A percentile compares a stretch with the other conserved stretches of the same genome.
Evolutionary conservation across 257 asterid species (phyloP).

Genomic region (Avicennia marina): DNA sequence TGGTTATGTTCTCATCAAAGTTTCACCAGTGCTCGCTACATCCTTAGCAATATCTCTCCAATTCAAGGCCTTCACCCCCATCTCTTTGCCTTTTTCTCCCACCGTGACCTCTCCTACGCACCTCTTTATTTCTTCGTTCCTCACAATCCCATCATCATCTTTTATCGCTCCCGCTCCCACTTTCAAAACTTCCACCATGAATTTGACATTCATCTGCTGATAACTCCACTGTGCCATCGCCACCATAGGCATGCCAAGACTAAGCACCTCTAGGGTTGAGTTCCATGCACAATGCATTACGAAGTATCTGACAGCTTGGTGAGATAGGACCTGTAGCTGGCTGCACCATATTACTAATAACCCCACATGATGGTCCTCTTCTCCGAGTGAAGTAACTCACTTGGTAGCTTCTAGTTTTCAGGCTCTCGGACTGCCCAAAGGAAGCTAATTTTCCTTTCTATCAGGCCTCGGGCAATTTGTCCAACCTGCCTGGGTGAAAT

Average conservation of each 20-base stretch:
- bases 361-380: too few relatives aligned
- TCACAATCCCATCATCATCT: conserved; percentile 17
- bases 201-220: conserved; percentile 29
- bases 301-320: conserved; percentile 36
- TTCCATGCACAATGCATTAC: conserved; percentile 56
- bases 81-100: conserved; percentile 5
- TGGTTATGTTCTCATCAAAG: neutral
- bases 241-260: conserved; percentile 33
- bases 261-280: conserved; percentile 40
- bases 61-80: neutral
- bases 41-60: neutral
- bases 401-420: neutral
- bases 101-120: conserved; percentile 23
- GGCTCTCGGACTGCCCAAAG: neutral
- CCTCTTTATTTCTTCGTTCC: neutral
- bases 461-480: neutral
- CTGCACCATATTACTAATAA: conserved; percentile 18
- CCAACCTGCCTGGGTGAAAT: neutral
- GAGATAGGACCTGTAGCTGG: conserved; percentile 26
- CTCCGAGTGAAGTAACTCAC: neutral
- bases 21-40: neutral
- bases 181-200: conserved; percentile 29
- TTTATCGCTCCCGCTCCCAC: conserved; percentile 11
- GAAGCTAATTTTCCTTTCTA: neutral
- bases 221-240: conserved; percentile 31